phyloP scores from a whole-genome alignment of 1,139 yeast species.

The Blastobotrys indianensis region DNA sequence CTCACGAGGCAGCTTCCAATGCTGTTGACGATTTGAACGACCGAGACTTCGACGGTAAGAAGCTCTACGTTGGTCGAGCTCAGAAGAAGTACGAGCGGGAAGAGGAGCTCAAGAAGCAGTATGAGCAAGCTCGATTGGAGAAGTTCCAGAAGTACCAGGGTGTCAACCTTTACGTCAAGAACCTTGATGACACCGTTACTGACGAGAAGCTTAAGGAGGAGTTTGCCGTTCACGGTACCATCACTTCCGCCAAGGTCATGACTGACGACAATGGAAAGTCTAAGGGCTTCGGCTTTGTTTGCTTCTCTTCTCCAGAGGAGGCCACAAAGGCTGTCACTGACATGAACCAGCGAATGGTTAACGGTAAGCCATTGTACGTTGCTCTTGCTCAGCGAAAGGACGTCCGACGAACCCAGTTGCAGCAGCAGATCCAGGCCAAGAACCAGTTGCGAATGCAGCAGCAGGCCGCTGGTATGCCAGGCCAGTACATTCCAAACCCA shows the following conservation, averaged over 20 bases:
- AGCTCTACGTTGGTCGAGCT: slow-evolving; percentile 95
- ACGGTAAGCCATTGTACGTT: slow-evolving; percentile 95
- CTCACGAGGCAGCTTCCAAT: slow-evolving; percentile 80
- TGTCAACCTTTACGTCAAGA: slow-evolving; percentile 93
- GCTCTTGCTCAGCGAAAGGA: slow-evolving; percentile 99
- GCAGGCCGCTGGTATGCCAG: slow-evolving; percentile 83
- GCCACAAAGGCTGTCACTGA: slow-evolving; percentile 98
- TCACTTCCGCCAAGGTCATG: slow-evolving; percentile 97
- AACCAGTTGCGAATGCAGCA: slow-evolving; percentile 98
- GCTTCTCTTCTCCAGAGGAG: slow-evolving; percentile 97
- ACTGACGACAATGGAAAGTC: slow-evolving; percentile 92
- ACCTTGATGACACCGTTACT: slow-evolving; percentile 88
- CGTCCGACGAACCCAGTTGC: slow-evolving; percentile 94
- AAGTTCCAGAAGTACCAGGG: slow-evolving; percentile 95
- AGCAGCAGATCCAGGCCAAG: slow-evolving; percentile 97
- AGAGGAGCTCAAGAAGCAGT: slow-evolving; percentile 93
- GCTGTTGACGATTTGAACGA: slow-evolving; percentile 94
- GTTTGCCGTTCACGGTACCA: slow-evolving; percentile 88
- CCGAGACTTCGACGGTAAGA: slow-evolving; percentile 70
- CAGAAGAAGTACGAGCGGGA: slow-evolving; percentile 98
- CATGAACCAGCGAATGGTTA: slow-evolving; percentile 96
- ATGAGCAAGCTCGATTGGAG: slow-evolving; percentile 90
- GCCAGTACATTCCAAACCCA: slow-evolving; percentile 87
- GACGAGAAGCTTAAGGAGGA: slow-evolving; percentile 90
- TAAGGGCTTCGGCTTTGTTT: slow-evolving; percentile 97